phyloP scores from a whole-genome alignment of 1,284 basidiomycete genomes.

The Trichosporon coremiiforme region DNA sequence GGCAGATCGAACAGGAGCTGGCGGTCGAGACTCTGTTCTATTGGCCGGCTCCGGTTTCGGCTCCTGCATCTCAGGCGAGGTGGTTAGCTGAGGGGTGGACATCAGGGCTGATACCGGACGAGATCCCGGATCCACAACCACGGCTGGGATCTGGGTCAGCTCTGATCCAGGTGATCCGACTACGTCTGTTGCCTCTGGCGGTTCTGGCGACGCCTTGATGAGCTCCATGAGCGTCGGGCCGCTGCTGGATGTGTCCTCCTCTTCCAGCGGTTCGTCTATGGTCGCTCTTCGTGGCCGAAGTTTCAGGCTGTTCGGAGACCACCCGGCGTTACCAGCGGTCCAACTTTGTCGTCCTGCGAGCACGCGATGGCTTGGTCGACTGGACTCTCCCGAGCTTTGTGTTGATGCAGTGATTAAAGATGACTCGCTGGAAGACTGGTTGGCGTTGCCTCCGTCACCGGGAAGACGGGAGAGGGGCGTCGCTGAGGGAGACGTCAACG shows the following conservation, averaged over 20 bases:
- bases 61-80: not conserved
- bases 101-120: not conserved
- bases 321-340: constrained; percentile 11
- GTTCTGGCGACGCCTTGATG: constrained; percentile 1
- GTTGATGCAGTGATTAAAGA: constrained; percentile 26
- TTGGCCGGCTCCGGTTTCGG: not conserved
- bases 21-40: not conserved
- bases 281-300: constrained; percentile 36
- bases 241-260: constrained; percentile 27
- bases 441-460: constrained; percentile 1
- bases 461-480: not conserved
- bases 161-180: not conserved
- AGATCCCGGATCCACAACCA: not conserved
- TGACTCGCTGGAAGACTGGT: constrained; percentile 29
- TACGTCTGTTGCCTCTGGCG: not conserved
- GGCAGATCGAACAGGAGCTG: constrained; percentile 20
- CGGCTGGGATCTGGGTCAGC: not conserved
- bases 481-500: constrained; percentile 7
- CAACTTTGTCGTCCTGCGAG: constrained; percentile 10
- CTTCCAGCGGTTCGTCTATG: constrained; percentile 48
- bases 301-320: constrained; percentile 14
- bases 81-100: not conserved
- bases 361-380: constrained; percentile 1
- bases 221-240: constrained; percentile 2
- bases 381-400: constrained; percentile 16